Evolutionary conservation across 768 basidiomycete species (phyloP), one percentile per base, ranked within the genome.

Genomic region (Mycena crocata): DNA sequence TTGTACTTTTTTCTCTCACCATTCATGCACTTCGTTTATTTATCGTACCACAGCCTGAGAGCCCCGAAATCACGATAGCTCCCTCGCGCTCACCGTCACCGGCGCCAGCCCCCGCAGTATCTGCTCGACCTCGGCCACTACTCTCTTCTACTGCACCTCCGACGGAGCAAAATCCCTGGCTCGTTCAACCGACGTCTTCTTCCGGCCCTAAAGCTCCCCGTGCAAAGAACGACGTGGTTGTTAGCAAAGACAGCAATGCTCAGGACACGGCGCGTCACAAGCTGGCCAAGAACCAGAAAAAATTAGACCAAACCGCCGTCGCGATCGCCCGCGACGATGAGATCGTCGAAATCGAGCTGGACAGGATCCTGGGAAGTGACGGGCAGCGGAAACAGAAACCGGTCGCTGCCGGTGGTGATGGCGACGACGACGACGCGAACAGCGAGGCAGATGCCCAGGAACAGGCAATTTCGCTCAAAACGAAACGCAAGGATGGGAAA

Each of bases 381-480:
- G 70, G 42, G 26, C 57, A 87, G 40, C 80, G 85, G 59, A 89
- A 87, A 66, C 42, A 76, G 76, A 21, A 52, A 19, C 40, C 40
- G 5, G 17, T 5, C 6, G 17, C 40, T 6, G n/a, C 87, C 42
- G 68, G 70, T 35, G 71, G 67, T n/a, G 76, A 48, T 24, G 66
- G 62, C 42, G 74, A 73, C 19, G 78, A 78, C 37, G 84, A 84
- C 7, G 90, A 90, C 64, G 82, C 70, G 44, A 83, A 90, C 62
- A 90, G 89, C 68, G 93, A 93, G 71, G 76, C 90, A 37, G 92
- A 91, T 37, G 90, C 86, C 28, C 93, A 93, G 71, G 92, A 93
- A 72, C 79, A 80, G 46, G 73, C 73, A 0, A 72, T 86, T 46
- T 72, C 73, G 1, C 72, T 85, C 1, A 75, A 77, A 55, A 58